phyloP scores from a whole-genome alignment of 129 eudicot genomes.

The Centella asiatica region DNA sequence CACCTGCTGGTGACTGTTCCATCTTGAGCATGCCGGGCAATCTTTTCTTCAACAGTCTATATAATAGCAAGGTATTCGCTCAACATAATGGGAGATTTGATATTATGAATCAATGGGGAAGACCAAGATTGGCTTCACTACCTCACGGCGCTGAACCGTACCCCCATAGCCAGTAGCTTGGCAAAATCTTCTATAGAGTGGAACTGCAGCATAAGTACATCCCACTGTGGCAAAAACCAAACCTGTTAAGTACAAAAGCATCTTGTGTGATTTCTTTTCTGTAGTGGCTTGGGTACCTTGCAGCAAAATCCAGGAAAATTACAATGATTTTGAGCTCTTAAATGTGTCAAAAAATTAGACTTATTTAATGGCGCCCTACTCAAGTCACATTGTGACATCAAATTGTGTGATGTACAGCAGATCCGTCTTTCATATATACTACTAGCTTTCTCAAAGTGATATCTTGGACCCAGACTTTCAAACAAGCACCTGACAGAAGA shows the following conservation, averaged over 20 bases:
- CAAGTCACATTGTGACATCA: slow-evolving; percentile 19
- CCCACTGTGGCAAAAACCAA: slow-evolving; percentile 96
- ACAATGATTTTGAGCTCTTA: slow-evolving; percentile 24
- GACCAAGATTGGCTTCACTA: slow-evolving; percentile 3
- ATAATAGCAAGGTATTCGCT: neutral
- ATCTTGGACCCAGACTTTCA: no score
- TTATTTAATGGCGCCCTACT: slow-evolving; percentile 17
- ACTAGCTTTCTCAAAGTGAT: slow-evolving; percentile 20
- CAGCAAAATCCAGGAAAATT: slow-evolving; percentile 24
- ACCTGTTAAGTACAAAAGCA: slow-evolving; percentile 73
- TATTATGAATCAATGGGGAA: neutral
- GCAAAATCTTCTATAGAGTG: slow-evolving; percentile 81
- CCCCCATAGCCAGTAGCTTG: slow-evolving; percentile 99
- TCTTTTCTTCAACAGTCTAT: slow-evolving; percentile 59
- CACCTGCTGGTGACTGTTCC: slow-evolving; percentile 46
- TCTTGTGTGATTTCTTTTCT: slow-evolving; percentile 63
- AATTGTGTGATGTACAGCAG: slow-evolving; percentile 6
- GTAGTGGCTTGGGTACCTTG: slow-evolving; percentile 39
- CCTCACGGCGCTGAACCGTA: slow-evolving; percentile 91
- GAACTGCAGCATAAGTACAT: slow-evolving; percentile 84
- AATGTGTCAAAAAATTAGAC: slow-evolving; percentile 2
- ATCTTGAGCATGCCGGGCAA: slow-evolving; percentile 53
- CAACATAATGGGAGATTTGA: neutral
- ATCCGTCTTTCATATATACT: slow-evolving; percentile 15
- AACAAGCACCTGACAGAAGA: slow-evolving; percentile 31